Percentiles rank a stretch among this genome's conserved stretches.
These are phyloP conservation scores for Aspergillus sp. DNA, from an alignment of 2,329 filamentous ascomycete genomes.

Conservation along the genomic window DNA sequence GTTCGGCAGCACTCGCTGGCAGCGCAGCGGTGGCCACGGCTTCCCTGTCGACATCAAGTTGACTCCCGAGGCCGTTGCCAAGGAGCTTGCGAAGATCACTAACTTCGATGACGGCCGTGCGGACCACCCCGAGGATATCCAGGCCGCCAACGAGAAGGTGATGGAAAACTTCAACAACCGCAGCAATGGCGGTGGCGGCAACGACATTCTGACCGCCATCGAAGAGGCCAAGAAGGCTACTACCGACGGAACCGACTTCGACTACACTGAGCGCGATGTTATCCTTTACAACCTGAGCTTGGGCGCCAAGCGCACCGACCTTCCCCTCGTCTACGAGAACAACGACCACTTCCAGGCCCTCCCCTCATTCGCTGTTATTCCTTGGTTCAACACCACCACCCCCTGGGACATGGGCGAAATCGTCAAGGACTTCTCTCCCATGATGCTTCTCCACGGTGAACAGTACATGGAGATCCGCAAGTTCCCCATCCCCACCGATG, in stretches of 20 bases:
- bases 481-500: constrained; percentile 85
- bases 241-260: constrained; percentile 72
- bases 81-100: constrained; percentile 74
- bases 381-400: constrained; percentile 80
- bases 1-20: constrained; percentile 90
- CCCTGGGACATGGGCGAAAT: constrained; percentile 80
- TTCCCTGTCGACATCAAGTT: constrained; percentile 85
- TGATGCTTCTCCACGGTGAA: constrained; percentile 99
- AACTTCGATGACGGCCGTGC: constrained; percentile 85
- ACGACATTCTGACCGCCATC: constrained; percentile 72
- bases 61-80: constrained; percentile 78
- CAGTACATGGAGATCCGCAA: constrained; percentile 95
- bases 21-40: constrained; percentile 81
- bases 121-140: constrained; percentile 78
- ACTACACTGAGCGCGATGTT: constrained; percentile 80
- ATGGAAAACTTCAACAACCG: constrained; percentile 85
- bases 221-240: constrained; percentile 71
- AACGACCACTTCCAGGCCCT: constrained; percentile 89
- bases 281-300: constrained; percentile 96
- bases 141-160: constrained; percentile 75
- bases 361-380: constrained; percentile 94
- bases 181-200: constrained; percentile 52
- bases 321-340: constrained; percentile 87
- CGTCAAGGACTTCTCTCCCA: constrained; percentile 93
- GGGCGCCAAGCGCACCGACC: constrained; percentile 85